phyloP scores from a whole-genome alignment of 2,329 filamentous ascomycete species.

The Ophiostoma pallidulum region DNA sequence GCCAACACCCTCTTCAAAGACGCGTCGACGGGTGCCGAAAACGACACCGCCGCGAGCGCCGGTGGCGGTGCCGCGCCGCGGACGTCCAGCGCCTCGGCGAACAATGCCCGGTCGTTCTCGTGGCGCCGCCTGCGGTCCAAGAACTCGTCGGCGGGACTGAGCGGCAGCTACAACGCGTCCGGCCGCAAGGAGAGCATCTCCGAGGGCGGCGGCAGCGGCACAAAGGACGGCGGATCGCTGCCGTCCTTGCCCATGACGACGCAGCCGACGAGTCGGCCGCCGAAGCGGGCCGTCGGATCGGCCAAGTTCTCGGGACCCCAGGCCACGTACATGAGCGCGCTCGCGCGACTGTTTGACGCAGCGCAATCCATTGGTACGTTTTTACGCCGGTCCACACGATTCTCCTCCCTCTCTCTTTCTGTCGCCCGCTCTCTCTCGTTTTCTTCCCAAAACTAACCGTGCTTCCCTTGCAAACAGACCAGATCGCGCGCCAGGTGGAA shows the following conservation, averaged over 20 bases:
- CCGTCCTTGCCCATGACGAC: constrained; percentile 70
- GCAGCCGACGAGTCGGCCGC: constrained; percentile 54
- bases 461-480: too few relatives aligned
- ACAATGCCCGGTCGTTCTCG: constrained; percentile 71
- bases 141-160: constrained; percentile 60
- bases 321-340: constrained; percentile 79
- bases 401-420: background rate
- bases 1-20: constrained; percentile 68
- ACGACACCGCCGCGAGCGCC: constrained; percentile 22
- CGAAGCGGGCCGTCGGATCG: constrained; percentile 60
- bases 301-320: constrained; percentile 74
- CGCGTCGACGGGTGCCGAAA: constrained; percentile 41
- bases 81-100: constrained; percentile 53
- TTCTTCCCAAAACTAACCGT: too few relatives aligned
- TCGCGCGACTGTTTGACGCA: constrained; percentile 86
- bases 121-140: constrained; percentile 89
- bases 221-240: constrained; percentile 28
- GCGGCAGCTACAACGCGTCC: constrained; percentile 36
- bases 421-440: background rate
- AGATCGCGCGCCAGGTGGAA: constrained; percentile 92
- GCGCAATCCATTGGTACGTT: constrained; percentile 80
- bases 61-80: constrained; percentile 33
- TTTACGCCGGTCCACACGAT: too few relatives aligned
- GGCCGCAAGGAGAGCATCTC: constrained; percentile 38
- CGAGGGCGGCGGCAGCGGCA: constrained; percentile 20